phyloP scores from a whole-genome alignment of 108 stramenopile genomes.

The Stephanodiscus triporus region DNA sequence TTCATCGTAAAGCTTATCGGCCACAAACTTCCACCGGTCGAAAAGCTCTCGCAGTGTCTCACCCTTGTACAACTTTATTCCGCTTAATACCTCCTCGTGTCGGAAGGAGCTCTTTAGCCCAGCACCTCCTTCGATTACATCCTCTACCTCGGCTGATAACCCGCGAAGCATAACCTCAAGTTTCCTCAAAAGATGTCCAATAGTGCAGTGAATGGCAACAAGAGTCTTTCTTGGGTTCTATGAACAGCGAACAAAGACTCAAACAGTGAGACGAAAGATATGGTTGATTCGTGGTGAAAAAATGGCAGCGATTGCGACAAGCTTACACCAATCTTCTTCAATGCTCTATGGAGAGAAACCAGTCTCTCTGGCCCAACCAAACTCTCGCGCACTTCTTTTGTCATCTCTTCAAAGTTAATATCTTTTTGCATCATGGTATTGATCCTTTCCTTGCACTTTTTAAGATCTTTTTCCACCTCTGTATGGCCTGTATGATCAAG shows the following conservation, averaged over 20 bases:
- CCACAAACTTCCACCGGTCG: conserved; percentile 93
- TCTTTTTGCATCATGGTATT: conserved; percentile 83
- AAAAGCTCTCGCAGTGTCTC: conserved; percentile 92
- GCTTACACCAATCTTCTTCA: conserved; percentile 63
- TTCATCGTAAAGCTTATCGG: conserved; percentile 85
- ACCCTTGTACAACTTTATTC: conserved; percentile 92
- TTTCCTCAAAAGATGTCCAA: conserved; percentile 82
- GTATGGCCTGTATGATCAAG: conserved; percentile 95
- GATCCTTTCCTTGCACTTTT: conserved; percentile 83
- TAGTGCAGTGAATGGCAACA: conserved; percentile 76
- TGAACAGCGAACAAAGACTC: neutral
- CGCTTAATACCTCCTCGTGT: conserved; percentile 79
- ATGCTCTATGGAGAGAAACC: conserved; percentile 76
- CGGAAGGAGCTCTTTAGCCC: conserved; percentile 65
- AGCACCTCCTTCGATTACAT: conserved; percentile 81
- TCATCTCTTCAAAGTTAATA: conserved; percentile 64
- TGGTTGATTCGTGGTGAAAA: neutral
- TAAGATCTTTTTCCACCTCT: conserved; percentile 89
- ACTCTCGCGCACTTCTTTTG: conserved; percentile 60
- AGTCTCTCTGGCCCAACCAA: conserved; percentile 83
- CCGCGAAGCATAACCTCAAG: conserved; percentile 82
- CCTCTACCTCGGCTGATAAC: conserved; percentile 78
- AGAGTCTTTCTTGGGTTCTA: conserved; percentile 89
- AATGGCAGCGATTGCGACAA: neutral
- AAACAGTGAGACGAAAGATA: neutral